Conservation (phyloP, 2,329 filamentous ascomycete species). For the Fusarium longipes region DNA sequence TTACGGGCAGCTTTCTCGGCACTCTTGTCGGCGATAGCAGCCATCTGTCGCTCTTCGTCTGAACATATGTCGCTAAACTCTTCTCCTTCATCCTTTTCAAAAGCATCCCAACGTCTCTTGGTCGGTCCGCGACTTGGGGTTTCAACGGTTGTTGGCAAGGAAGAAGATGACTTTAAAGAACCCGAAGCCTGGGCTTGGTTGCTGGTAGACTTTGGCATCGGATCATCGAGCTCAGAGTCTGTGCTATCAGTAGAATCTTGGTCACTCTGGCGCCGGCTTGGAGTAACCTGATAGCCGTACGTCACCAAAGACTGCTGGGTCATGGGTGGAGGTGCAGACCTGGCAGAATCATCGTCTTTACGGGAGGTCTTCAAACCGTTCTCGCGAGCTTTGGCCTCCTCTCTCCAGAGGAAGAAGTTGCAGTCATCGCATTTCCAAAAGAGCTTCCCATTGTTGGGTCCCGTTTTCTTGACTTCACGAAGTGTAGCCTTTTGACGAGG, state of each 20-base stretch:
- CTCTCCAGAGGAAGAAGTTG: slow-evolving; percentile 59
- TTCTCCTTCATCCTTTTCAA: slow-evolving; percentile 47
- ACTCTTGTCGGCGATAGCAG: slow-evolving; percentile 51
- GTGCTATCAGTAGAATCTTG: slow-evolving; percentile 13
- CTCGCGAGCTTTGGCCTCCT: slow-evolving; percentile 52
- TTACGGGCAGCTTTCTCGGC: slow-evolving; percentile 42
- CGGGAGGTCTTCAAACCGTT: slow-evolving; percentile 30
- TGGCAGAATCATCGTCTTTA: slow-evolving; percentile 23
- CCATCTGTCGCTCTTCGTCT: slow-evolving; percentile 55
- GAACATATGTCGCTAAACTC: slow-evolving; percentile 52
- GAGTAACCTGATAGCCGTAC: slow-evolving; percentile 47
- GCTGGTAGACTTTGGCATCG: not conserved
- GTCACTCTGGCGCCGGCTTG: slow-evolving; percentile 32
- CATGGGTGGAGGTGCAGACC: slow-evolving; percentile 44
- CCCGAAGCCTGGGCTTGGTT: not conserved
- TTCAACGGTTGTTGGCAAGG: slow-evolving; percentile 1
- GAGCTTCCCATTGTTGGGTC: slow-evolving; percentile 54
- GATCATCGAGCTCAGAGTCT: slow-evolving; percentile 17
- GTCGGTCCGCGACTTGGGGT: slow-evolving; percentile 36
- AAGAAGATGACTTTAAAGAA: not conserved
- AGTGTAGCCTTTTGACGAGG: slow-evolving; percentile 53
- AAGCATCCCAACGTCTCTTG: slow-evolving; percentile 49
- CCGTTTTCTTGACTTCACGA: slow-evolving; percentile 53
- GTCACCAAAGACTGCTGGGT: slow-evolving; percentile 48
- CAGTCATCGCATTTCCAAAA: slow-evolving; percentile 60